Evolutionary conservation across 768 basidiomycete genomes (phyloP), one percentile per base, ranked within the genome.

Genomic region (Pisolithus microcarpus): DNA sequence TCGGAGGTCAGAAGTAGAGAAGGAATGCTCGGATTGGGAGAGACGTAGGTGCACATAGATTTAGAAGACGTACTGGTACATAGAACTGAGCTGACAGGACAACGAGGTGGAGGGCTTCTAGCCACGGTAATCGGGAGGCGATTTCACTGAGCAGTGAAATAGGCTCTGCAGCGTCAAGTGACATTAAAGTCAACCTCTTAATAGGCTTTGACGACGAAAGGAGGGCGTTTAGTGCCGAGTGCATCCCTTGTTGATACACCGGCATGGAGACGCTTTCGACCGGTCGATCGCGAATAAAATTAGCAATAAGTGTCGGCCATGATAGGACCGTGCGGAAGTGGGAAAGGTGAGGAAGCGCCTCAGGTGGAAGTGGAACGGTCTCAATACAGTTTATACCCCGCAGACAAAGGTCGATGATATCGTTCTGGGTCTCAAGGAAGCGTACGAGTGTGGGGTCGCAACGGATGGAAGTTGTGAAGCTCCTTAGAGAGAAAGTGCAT

Each of bases 101-200:
- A 9, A 85, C 80, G 28, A 84, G 65, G 57, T 84, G 81, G 28
- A 85, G 62, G 1, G 81, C 80, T 59, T 85, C 80, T 44, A 85
- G 65, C 31, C 69, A 48, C 0, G 75, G 73, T 5, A 83, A 67
- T 5, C 78, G 70, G 40, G 57, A 52, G 9, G 77, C 71, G 4
- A 85, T 68, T 45, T 77, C 74, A 2, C 67, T 54, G 21, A 85
- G 63, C 47, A 84, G 64, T 46, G 68, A 64, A 1, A 66, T 60
- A 11, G 77, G 76, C 0, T 74, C 67, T 1, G 65, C 59, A 4
- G 73, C 65, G 53, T 82, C 82, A 45, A 84, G 78, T 37, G 77
- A 76, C 67, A 83, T 77, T 24, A 82, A 66, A 23, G 79, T 85
- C 37, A 84, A 65, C 54, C 79, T 70, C 47, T 64, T 68, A 49